A percentile compares a stretch with the other conserved stretches of the same genome.
phyloP scores from a whole-genome alignment of 305 asterid genomes.

The Fraxinus dipetala region DNA sequence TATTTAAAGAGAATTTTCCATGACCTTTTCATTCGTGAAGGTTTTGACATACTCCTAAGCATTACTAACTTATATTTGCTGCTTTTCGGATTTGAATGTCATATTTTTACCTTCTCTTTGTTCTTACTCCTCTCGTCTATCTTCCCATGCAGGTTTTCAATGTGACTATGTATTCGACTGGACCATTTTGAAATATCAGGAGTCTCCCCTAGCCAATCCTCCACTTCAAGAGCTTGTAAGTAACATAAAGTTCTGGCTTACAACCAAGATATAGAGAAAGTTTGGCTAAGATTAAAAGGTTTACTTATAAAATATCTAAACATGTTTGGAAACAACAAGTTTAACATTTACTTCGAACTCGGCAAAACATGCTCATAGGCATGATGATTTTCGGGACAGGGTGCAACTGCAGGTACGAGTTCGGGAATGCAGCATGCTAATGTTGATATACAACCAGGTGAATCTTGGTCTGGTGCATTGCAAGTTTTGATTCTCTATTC shows the following conservation, averaged over 20 bases:
- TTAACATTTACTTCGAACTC: neutral
- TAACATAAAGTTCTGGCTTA: conserved; percentile 21
- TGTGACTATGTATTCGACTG: conserved; percentile 81
- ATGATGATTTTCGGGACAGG: conserved; percentile 44
- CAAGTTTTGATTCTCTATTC: neutral
- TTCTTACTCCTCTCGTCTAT: too few relatives aligned
- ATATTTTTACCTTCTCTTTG: conserved; percentile 7
- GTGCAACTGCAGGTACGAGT: conserved; percentile 55
- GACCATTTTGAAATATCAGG: conserved; percentile 81
- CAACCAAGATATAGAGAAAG: neutral
- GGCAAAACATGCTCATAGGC: neutral
- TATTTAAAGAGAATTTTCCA: conserved; percentile 76
- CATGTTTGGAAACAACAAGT: neutral
- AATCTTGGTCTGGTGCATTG: conserved; percentile 2
- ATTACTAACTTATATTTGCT: neutral
- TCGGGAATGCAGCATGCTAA: conserved; percentile 60
- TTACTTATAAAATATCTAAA: neutral
- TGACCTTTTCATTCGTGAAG: conserved; percentile 87
- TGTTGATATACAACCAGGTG: conserved; percentile 61
- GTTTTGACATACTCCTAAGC: conserved; percentile 27
- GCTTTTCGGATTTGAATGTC: neutral
- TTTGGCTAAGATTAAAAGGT: neutral
- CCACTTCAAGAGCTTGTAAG: conserved; percentile 70
- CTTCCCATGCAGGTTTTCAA: conserved; percentile 65
- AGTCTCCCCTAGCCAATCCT: conserved; percentile 77